These are phyloP conservation scores for Linum usitatissimum DNA, from an alignment of 345 rosid genomes.

Conservation along the genomic window DNA sequence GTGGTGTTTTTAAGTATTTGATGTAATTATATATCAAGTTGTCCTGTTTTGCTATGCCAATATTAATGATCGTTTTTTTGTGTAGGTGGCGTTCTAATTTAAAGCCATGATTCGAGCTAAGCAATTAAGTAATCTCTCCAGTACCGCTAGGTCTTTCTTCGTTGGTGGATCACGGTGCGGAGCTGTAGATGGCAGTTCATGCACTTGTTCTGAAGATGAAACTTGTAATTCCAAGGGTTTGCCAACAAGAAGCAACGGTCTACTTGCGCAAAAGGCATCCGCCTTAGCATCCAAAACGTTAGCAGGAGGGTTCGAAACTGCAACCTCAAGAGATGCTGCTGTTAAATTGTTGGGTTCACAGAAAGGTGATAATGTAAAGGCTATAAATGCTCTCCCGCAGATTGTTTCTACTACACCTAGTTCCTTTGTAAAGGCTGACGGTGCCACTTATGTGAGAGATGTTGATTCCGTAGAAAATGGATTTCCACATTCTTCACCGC, in stretches of 20 bases:
- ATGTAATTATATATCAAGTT: not conserved
- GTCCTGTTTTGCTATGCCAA: not conserved
- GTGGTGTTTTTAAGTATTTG: too few relatives aligned
- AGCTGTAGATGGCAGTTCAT: conserved; percentile 59
- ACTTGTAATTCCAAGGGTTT: conserved; percentile 49
- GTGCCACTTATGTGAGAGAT: conserved; percentile 41
- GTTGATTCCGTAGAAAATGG: conserved; percentile 29
- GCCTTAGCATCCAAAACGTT: conserved; percentile 14
- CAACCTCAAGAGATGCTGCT: conserved; percentile 30
- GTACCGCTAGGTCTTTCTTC: conserved; percentile 54
- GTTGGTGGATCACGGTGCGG: conserved; percentile 52
- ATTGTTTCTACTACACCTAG: conserved; percentile 31
- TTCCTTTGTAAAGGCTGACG: conserved; percentile 31
- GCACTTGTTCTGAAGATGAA: conserved; percentile 70
- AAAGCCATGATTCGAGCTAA: conserved; percentile 68
- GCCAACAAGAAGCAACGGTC: conserved; percentile 31
- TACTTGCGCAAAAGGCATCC: conserved; percentile 33
- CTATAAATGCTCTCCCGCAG: conserved; percentile 23
- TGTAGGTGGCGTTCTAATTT: conserved; percentile 14
- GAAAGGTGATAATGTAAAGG: conserved; percentile 22
- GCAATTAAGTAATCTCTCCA: conserved; percentile 60
- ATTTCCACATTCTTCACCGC: conserved; percentile 29
- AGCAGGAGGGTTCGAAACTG: too few relatives aligned
- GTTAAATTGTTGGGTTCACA: conserved; percentile 27
- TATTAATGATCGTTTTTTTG: not conserved